Percentiles rank a stretch among this genome's conserved stretches.
phyloP scores from a whole-genome alignment of 2,329 filamentous ascomycete genomes.

The Penicillium hordei region DNA sequence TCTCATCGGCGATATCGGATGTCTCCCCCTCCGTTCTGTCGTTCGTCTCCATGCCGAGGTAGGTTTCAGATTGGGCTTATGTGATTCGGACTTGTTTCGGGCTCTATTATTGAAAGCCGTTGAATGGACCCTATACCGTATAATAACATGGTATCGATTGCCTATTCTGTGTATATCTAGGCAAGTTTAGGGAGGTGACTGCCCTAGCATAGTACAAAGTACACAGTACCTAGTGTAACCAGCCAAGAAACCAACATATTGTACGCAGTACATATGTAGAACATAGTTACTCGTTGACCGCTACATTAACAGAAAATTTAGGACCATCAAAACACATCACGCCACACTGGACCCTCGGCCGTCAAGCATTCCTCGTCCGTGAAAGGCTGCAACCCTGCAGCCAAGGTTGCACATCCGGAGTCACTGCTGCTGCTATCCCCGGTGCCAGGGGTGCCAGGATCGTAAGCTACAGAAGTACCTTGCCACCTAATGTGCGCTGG shows the following conservation, averaged over 20 bases:
- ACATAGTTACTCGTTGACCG: neutral
- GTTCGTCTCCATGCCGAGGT: neutral
- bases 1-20: constrained; percentile 6
- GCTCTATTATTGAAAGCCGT: neutral
- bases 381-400: neutral
- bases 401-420: neutral
- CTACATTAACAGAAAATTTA: neutral
- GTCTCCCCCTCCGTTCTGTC: neutral
- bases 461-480: constrained; percentile 1
- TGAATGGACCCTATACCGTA: neutral
- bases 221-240: neutral
- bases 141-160: neutral
- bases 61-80: neutral
- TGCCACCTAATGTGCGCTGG: neutral
- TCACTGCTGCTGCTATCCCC: neutral
- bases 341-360: neutral
- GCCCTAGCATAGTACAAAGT: neutral
- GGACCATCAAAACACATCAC: neutral
- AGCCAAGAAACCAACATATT: neutral
- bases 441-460: neutral
- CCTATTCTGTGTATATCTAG: neutral
- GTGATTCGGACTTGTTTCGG: neutral
- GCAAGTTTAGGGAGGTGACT: neutral
- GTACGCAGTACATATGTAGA: neutral
- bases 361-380: neutral